These are phyloP conservation scores for Patellaria atrata DNA, from an alignment of 495 filamentous ascomycete species.

Conservation along the genomic window DNA sequence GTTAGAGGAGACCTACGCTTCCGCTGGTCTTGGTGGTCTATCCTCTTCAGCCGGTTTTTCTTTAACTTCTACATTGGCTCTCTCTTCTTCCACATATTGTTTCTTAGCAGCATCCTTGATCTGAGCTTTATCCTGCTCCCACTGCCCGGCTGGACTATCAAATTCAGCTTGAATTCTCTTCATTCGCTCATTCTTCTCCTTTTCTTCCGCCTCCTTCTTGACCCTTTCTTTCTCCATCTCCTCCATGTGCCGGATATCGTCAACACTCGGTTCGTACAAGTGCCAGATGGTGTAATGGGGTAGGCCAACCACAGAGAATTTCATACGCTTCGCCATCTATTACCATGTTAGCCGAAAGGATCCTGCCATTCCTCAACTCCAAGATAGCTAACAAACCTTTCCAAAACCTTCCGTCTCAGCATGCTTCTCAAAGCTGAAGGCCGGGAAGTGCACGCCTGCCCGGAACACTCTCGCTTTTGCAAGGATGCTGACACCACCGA, in stretches of 20 bases:
- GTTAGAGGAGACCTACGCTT: no score
- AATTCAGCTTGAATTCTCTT: conserved; percentile 60
- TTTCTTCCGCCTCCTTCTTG: conserved; percentile 54
- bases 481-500: conserved; percentile 93
- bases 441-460: conserved; percentile 90
- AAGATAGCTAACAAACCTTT: conserved; percentile 48
- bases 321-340: conserved; percentile 94
- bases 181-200: conserved; percentile 47
- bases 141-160: conserved; percentile 34
- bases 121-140: conserved; percentile 69
- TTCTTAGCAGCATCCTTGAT: conserved; percentile 53
- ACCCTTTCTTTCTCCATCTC: conserved; percentile 77
- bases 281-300: conserved; percentile 99
- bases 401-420: conserved; percentile 98
- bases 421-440: conserved; percentile 97
- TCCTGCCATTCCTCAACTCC: background rate
- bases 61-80: conserved; percentile 19
- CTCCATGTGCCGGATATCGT: conserved; percentile 94
- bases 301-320: conserved; percentile 88
- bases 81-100: conserved; percentile 45
- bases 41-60: conserved; percentile 4
- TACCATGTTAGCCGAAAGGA: conserved; percentile 3
- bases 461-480: conserved; percentile 93
- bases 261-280: conserved; percentile 93
- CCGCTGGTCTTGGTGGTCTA: conserved; percentile 4